Evolutionary conservation across 1,284 basidiomycete species (phyloP).

Genomic region (Cutaneotrichosporon dermatis): DNA sequence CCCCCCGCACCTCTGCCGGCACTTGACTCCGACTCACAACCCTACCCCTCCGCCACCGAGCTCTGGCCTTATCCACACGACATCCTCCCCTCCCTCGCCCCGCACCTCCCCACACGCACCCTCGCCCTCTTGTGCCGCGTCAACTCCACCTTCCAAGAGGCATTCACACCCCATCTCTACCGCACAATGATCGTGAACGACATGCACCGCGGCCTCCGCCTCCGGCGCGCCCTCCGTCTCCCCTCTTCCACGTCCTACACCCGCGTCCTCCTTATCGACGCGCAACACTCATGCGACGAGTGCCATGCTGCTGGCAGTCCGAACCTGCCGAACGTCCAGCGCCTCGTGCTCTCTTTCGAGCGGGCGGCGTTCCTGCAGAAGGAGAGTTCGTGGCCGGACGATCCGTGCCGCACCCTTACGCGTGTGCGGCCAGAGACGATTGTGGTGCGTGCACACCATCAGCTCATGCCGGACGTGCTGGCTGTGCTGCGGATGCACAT

Average conservation of each 20-base stretch:
- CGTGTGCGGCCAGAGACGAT: neutral
- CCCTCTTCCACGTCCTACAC: neutral
- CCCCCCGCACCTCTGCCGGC: too few species aligned
- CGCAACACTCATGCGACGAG: neutral
- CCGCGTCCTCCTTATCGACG: neutral
- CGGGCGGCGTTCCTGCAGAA: neutral
- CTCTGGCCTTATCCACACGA: conserved; percentile 1
- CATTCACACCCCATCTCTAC: neutral
- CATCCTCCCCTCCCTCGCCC: neutral
- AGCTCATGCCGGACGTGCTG: neutral
- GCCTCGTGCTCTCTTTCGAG: neutral
- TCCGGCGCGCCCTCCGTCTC: neutral
- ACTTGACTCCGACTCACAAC: too few species aligned
- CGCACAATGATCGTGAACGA: neutral
- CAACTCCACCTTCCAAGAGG: neutral
- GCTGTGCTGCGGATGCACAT: neutral
- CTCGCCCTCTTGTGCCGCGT: neutral
- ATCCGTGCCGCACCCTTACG: neutral
- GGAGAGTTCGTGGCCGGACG: neutral
- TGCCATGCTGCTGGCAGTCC: neutral
- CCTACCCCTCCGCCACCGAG: too few species aligned
- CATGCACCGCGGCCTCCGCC: neutral
- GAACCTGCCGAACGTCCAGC: neutral
- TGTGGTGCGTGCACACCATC: neutral
- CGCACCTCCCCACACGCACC: neutral